Evolutionary conservation across 192 early-diverging fungal genomes (phyloP).

Genomic region (Coemansia asiatica): DNA sequence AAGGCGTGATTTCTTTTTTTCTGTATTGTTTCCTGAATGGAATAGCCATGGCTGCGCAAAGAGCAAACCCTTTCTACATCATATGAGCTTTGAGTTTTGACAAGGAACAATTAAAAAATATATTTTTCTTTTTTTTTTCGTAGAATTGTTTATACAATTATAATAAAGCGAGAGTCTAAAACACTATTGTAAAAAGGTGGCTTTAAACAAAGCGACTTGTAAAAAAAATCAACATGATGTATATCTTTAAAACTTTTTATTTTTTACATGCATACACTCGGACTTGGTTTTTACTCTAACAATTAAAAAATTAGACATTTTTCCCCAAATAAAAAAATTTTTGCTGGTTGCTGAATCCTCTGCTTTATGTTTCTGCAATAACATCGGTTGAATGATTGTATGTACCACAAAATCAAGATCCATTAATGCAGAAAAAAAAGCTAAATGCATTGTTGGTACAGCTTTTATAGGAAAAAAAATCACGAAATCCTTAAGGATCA

Average conservation of each 20-base stretch:
- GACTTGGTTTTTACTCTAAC: neutral
- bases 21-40: neutral
- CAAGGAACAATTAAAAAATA: neutral
- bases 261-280: neutral
- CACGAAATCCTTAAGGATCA: neutral
- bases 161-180: neutral
- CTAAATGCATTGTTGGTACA: no score
- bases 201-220: neutral
- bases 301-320: neutral
- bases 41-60: neutral
- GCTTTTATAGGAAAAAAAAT: no score
- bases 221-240: neutral
- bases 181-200: neutral
- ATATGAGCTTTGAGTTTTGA: neutral
- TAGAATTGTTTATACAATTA: neutral
- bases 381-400: neutral
- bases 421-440: neutral
- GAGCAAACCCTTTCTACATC: neutral
- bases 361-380: neutral
- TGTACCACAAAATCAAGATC: conserved; percentile 7
- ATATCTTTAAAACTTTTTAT: neutral
- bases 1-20: no score
- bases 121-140: neutral
- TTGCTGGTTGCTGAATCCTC: neutral
- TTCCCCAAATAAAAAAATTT: neutral